phyloP scores from a whole-genome alignment of 2,329 filamentous ascomycete genomes.

The Cryphonectria nitschkei region DNA sequence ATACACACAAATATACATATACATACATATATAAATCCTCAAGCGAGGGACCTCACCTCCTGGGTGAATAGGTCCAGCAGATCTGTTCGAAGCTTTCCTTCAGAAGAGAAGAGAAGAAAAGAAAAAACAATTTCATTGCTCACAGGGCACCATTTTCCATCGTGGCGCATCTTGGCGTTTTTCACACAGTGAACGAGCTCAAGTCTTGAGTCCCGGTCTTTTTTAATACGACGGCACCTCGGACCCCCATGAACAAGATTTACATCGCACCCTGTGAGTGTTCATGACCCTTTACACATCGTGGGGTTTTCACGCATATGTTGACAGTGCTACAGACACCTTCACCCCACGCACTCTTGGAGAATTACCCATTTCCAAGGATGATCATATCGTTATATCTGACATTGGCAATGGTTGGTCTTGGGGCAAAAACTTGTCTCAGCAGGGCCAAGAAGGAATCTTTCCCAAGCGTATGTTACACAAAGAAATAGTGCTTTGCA shows the following conservation, averaged over 20 bases:
- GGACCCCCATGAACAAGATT: constrained; percentile 7
- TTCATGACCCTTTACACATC: background rate
- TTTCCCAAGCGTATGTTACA: constrained; percentile 13
- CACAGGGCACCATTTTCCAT: background rate
- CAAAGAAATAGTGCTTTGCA: background rate
- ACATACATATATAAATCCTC: background rate
- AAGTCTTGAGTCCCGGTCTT: background rate
- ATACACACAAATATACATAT: too few relatives aligned
- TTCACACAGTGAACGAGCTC: background rate
- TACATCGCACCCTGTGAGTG: constrained; percentile 14
- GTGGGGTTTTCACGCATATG: background rate
- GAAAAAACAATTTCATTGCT: background rate
- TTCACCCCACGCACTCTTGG: constrained; percentile 11
- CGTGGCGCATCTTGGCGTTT: background rate
- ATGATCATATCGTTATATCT: constrained; percentile 13
- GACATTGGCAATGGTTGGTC: constrained; percentile 18
- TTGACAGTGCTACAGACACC: constrained; percentile 4
- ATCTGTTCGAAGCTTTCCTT: background rate
- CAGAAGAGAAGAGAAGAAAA: background rate
- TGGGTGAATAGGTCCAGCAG: background rate
- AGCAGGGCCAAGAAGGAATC: constrained; percentile 10
- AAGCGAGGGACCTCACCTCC: background rate
- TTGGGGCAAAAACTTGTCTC: constrained; percentile 20
- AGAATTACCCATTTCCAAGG: constrained; percentile 8
- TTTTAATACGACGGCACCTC: background rate